These are phyloP conservation scores for Hypsizygus ulmarius DNA, from an alignment of 1,284 basidiomycete genomes.

Conservation along the genomic window DNA sequence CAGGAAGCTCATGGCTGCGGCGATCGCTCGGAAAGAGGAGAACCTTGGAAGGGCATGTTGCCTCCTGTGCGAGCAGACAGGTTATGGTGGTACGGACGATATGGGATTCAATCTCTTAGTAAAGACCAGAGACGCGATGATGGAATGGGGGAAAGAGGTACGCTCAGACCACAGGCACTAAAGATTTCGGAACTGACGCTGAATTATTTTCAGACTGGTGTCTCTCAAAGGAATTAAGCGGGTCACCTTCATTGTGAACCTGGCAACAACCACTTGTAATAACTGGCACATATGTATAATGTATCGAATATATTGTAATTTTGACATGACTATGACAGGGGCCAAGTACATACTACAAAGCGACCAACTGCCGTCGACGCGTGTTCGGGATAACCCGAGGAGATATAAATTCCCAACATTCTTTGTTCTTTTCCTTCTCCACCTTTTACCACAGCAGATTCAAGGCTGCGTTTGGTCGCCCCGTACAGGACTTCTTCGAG, in stretches of 20 bases:
- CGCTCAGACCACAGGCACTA: conserved; percentile 5
- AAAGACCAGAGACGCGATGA: conserved; percentile 34
- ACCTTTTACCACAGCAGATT: conserved; percentile 28
- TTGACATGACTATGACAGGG: too few species aligned
- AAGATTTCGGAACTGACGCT: not conserved
- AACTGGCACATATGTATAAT: too few species aligned
- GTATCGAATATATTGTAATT: too few species aligned
- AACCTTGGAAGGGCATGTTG: conserved; percentile 37
- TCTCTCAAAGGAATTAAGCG: not conserved
- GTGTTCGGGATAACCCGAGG: not conserved
- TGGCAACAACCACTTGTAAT: too few species aligned
- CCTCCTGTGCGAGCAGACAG: conserved; percentile 42
- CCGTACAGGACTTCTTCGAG: conserved; percentile 26
- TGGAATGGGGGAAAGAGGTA: conserved; percentile 37
- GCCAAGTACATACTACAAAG: too few species aligned
- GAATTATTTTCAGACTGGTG: not conserved
- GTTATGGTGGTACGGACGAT: conserved; percentile 37
- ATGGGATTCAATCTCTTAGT: conserved; percentile 36
- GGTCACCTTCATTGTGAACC: too few species aligned
- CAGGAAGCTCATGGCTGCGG: conserved; percentile 29
- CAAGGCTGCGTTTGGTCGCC: conserved; percentile 38
- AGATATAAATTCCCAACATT: not conserved
- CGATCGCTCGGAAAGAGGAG: conserved; percentile 35
- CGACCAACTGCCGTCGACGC: too few species aligned
- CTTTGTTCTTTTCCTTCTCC: not conserved